phyloP scores from a whole-genome alignment of 306 rosid species.

The Hippophae gyantsensis region DNA sequence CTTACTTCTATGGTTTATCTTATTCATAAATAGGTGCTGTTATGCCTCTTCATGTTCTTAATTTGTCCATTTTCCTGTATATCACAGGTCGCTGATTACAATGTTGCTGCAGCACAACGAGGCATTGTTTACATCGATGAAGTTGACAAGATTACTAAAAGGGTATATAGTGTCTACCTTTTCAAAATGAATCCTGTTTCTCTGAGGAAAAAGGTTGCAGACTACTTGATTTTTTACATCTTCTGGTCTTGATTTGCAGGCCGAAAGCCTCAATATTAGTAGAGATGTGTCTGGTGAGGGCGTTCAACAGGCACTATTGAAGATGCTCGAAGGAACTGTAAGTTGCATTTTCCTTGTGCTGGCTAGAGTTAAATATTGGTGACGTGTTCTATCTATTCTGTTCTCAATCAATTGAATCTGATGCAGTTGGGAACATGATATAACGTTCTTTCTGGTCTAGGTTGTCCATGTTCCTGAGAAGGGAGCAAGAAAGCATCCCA shows the following conservation, averaged over 20 bases:
- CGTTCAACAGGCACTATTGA: conserved; percentile 90
- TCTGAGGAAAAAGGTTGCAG: neutral
- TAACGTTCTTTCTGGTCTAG: conserved; percentile 34
- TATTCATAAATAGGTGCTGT: too few relatives aligned
- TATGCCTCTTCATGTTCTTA: too few relatives aligned
- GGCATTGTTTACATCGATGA: conserved; percentile 98
- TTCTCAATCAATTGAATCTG: too few relatives aligned
- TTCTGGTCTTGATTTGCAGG: conserved; percentile 40
- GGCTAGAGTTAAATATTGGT: too few relatives aligned
- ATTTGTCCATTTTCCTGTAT: neutral
- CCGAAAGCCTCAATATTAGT: conserved; percentile 93
- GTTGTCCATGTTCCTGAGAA: conserved; percentile 96
- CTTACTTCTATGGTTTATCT: neutral
- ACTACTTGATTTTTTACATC: conserved; percentile 6
- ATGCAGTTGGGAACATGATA: too few relatives aligned
- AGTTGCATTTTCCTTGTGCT: conserved; percentile 8
- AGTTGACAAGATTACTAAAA: conserved; percentile 95
- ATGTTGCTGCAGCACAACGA: conserved; percentile 90
- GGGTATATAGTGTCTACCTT: conserved; percentile 26
- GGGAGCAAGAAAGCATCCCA: conserved; percentile 94
- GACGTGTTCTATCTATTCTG: too few relatives aligned
- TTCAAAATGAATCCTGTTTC: neutral
- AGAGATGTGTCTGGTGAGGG: conserved; percentile 99
- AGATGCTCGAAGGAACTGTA: conserved; percentile 99
- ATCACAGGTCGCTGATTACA: conserved; percentile 84